phyloP scores from a whole-genome alignment of 2,329 filamentous ascomycete species.

The Aspergillus hiratsukae region DNA sequence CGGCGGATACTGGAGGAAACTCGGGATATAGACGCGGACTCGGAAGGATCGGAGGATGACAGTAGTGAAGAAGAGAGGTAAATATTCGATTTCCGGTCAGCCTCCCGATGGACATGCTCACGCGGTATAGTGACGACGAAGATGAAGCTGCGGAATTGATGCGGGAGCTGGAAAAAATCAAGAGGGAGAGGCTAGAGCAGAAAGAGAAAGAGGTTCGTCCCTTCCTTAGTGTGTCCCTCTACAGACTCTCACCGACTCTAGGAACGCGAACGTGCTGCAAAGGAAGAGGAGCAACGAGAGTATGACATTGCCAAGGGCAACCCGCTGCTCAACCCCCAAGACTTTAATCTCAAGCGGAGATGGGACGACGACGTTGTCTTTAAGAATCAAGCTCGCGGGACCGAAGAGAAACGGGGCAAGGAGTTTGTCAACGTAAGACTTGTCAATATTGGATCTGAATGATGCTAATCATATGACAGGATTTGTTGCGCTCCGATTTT shows the following conservation, averaged over 20 bases:
- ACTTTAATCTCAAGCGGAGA: constrained; percentile 78
- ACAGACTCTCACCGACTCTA: constrained; percentile 28
- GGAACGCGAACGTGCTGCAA: constrained; percentile 74
- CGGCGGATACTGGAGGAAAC: constrained; percentile 83
- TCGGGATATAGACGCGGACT: constrained; percentile 79
- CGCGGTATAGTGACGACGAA: constrained; percentile 56
- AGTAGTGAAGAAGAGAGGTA: constrained; percentile 60
- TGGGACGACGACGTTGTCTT: constrained; percentile 99
- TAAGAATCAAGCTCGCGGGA: constrained; percentile 95
- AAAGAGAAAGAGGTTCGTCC: constrained; percentile 63
- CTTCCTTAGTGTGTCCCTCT: not conserved
- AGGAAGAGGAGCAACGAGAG: constrained; percentile 79
- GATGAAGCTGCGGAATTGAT: constrained; percentile 84
- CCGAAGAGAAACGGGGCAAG: constrained; percentile 86
- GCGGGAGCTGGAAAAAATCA: constrained; percentile 90
- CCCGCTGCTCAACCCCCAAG: constrained; percentile 78
- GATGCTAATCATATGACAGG: constrained; percentile 45
- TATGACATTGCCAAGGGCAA: constrained; percentile 88
- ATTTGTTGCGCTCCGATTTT: constrained; percentile 90
- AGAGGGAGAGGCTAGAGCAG: constrained; percentile 75
- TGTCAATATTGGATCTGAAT: constrained; percentile 1
- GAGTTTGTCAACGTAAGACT: constrained; percentile 88
- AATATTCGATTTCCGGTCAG: constrained; percentile 4
- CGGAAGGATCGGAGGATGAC: constrained; percentile 58
- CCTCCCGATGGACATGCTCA: constrained; percentile 19